These are phyloP conservation scores for Cicer yamashitae DNA, from an alignment of 306 rosid species.

Conservation along the genomic window DNA sequence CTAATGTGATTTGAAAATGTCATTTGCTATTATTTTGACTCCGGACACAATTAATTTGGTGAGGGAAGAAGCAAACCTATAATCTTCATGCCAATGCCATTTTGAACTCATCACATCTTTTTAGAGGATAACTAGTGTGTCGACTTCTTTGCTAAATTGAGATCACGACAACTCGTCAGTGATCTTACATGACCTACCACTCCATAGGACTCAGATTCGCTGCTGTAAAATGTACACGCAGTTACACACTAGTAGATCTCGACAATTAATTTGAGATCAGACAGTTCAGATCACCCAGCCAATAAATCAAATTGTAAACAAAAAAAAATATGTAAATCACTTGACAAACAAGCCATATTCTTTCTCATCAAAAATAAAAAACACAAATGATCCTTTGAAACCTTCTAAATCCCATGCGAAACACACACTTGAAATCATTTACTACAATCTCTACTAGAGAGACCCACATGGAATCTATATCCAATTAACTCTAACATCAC, in stretches of 20 bases:
- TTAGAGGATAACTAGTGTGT: not conserved
- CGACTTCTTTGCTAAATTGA: not conserved
- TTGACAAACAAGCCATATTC: constrained; percentile 52
- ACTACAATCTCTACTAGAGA: constrained; percentile 53
- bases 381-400: constrained; percentile 49
- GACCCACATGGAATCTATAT: constrained; percentile 59
- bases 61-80: not conserved
- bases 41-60: not conserved
- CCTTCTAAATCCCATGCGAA: constrained; percentile 49
- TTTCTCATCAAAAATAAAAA: constrained; percentile 48
- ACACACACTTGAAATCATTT: constrained; percentile 45
- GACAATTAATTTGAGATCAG: too few species aligned
- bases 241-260: too few species aligned
- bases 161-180: not conserved
- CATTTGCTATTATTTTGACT: not conserved
- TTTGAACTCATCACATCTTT: not conserved
- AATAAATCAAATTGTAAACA: not conserved
- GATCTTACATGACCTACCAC: not conserved
- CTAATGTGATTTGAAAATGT: not conserved
- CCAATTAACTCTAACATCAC: constrained; percentile 50
- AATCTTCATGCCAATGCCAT: not conserved
- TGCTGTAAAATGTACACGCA: too few species aligned
- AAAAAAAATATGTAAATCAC: constrained; percentile 29
- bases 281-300: too few species aligned
- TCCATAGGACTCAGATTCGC: not conserved